Base-by-base conservation (phyloP, 805 yeast genomes). In the Ogataea corticis region DNA sequence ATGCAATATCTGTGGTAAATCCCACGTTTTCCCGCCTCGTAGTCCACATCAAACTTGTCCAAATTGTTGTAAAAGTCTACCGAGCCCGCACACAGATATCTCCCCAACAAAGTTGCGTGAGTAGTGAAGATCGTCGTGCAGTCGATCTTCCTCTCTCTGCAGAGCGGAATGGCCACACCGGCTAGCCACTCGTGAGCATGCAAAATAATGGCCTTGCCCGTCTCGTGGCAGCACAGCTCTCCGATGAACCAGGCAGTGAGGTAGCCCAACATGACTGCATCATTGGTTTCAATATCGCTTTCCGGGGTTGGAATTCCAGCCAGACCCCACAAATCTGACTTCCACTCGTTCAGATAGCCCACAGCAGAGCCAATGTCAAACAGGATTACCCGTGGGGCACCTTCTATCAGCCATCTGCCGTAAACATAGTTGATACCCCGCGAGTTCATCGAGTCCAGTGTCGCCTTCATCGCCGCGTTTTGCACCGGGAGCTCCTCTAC, bases 131-230 rank as follows among this genome's bases (percentile, higher is more conserved):
- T 85, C 19, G 99, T 91, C 48, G 96, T 89, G 49, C 89, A 90
- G 61, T 92, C 99, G 48, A 92, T 84, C 59, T 89, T 79, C 60
- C 98, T 82, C 67, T 88, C 88, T 59, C 96, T 76, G 66, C 97
- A 90, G 46, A 92, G 73, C 0, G 99, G 97, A 49, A 94, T 72
- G 0, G 96, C 96, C 37, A 94, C 90, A 57, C 98, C 97, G 1
- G 99, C 97, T 47, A 92, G 77, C 99, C 99, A 92, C 71, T 92
- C 99, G 71, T 92, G 99, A 66, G 87, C 91, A 63, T 92, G 99
- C 45, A 94, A 83, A 50, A 92, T 83, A 41, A 94, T 90, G 0
- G 98, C 97, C 57, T 92, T 82, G 42, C 85, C 85, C 18, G 82
- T 77, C 65, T 94, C 96, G 58, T 83, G 81, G 62, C 75, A 81